phyloP scores from a whole-genome alignment of 2,329 filamentous ascomycete genomes.

The Ceratocystis cacaofunesta region DNA sequence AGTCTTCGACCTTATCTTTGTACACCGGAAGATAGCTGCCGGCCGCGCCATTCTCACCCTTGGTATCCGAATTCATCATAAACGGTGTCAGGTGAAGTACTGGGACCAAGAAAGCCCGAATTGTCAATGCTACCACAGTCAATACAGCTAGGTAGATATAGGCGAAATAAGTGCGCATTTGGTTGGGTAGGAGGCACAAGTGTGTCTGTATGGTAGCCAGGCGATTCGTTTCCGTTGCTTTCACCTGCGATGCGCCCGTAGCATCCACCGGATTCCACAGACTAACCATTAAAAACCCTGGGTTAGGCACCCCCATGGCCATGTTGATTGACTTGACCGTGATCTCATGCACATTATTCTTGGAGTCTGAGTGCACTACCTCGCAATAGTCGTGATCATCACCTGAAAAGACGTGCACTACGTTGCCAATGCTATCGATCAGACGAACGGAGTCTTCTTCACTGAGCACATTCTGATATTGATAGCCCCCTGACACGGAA shows the following conservation, averaged over 20 bases:
- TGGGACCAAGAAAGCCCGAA: conserved; percentile 43
- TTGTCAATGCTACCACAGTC: conserved; percentile 34
- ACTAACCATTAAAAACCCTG: conserved; percentile 77
- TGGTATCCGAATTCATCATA: conserved; percentile 29
- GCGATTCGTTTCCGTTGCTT: conserved; percentile 20
- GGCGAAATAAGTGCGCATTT: conserved; percentile 66
- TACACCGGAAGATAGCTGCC: conserved; percentile 31
- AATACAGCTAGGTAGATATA: conserved; percentile 53
- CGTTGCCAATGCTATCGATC: conserved; percentile 62
- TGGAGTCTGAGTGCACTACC: conserved; percentile 57
- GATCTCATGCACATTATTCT: conserved; percentile 58
- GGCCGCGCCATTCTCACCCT: conserved; percentile 19
- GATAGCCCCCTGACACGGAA: conserved; percentile 63
- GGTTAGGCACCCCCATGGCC: conserved; percentile 85
- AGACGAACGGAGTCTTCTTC: conserved; percentile 61
- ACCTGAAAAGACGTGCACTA: conserved; percentile 78
- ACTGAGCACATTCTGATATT: conserved; percentile 90
- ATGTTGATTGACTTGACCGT: conserved; percentile 92
- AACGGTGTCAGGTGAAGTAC: conserved; percentile 39
- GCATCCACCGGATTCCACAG: conserved; percentile 77
- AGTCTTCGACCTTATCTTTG: conserved; percentile 38
- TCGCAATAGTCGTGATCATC: conserved; percentile 99
- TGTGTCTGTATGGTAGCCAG: conserved; percentile 65
- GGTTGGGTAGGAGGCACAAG: conserved; percentile 79
- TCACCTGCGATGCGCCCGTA: conserved; percentile 7